Evolutionary conservation across 768 basidiomycete species (phyloP).

Genomic region (Lactarius evosmus): DNA sequence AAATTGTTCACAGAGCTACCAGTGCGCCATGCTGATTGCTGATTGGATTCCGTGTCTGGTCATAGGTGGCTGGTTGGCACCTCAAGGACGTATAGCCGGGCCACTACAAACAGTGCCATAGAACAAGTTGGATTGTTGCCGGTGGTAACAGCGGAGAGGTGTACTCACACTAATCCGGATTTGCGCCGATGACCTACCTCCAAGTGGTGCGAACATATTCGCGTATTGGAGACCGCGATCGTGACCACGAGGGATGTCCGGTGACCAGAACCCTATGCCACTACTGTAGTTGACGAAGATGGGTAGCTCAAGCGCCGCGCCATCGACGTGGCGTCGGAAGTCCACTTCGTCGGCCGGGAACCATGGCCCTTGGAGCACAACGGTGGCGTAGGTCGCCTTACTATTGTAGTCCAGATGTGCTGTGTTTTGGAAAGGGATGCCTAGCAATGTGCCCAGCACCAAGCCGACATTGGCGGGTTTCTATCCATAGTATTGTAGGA

Average conservation of each 20-base stretch:
- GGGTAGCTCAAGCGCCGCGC: not conserved
- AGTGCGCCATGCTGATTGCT: not conserved
- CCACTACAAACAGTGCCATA: slow-evolving; percentile 3
- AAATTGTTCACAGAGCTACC: slow-evolving; percentile 13
- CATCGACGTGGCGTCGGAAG: not conserved
- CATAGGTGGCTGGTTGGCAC: slow-evolving; percentile 9
- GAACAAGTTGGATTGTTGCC: not conserved
- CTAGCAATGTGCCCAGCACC: not conserved
- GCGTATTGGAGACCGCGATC: not conserved
- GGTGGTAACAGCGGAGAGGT: not conserved
- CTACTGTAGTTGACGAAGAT: not conserved
- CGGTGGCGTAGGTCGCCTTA: not conserved
- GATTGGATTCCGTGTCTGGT: slow-evolving; percentile 4
- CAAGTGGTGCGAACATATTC: not conserved
- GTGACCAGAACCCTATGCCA: not conserved
- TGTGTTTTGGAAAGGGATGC: not conserved
- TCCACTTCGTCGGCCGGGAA: not conserved
- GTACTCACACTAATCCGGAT: not conserved
- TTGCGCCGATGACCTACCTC: not conserved
- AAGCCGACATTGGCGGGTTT: not conserved
- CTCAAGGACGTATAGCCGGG: slow-evolving; percentile 13
- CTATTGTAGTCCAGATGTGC: not conserved
- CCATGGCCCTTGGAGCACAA: not conserved
- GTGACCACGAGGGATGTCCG: not conserved
- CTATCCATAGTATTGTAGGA: not conserved